Evolutionary conservation across 192 early-diverging fungal genomes (phyloP), one percentile per base, ranked within the genome.

Genomic region (Paraglomus occultum): DNA sequence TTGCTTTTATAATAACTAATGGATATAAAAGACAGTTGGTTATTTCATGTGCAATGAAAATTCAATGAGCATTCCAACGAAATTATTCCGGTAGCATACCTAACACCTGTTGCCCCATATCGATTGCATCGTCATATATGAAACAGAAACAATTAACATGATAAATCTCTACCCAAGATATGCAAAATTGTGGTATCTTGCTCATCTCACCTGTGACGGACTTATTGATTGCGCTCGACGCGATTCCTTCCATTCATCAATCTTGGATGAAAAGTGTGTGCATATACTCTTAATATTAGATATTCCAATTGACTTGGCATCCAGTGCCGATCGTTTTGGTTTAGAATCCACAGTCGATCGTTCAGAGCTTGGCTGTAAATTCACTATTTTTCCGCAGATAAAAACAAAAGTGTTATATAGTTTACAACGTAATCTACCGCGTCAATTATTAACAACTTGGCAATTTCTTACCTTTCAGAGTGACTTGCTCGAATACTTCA

Each of bases 231-330:
- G 38, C 4, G 18, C 64, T 17, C 31, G 20, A 38, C 51, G 49
- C 15, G 4, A 18, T n/a, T 18, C 8, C 51, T 66, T 66, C 64
- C 64, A 66, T 15, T 15, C 23, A 42, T 66, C 64, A 20, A 66
- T 66, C 51, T 66, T 66, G n/a, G 42, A 50, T 51, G 39, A 39
- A 40, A 66, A 66, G 40, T 66, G 64, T 14, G 14, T n/a, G 20
- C 48, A 66, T 42, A 66, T 66, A 6, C n/a, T 66, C 31, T 51
- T 66, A 9, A 66, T 66, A 66, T 66, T 66, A 5, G 14, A 31
- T 42, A 64, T 31, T 49, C 12, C n/a, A 45, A 43, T 47, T 14
- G 17, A 40, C 47, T 64, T 18, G 15, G 44, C 22, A 8, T 44
- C 14, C 12, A 22, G 22, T 8, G 20, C 8, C 2, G 45, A 20